These are phyloP conservation scores for Hypoxylon subgilvum DNA, from an alignment of 495 filamentous ascomycete species.

Conservation along the genomic window DNA sequence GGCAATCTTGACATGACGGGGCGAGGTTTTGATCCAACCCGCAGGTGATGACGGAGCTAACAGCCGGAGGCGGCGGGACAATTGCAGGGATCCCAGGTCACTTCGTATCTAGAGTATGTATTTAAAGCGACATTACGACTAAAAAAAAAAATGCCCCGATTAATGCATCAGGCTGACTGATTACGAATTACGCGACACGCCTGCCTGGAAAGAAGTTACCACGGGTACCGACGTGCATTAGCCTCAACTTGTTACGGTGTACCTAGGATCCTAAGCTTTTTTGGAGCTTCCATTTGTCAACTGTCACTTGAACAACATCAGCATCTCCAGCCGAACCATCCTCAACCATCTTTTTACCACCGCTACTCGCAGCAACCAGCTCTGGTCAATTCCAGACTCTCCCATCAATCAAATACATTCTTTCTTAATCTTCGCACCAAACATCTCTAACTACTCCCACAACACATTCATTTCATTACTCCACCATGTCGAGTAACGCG, in stretches of 20 bases:
- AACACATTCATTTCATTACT: conserved; percentile 4
- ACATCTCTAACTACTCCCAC: not conserved
- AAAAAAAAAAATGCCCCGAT: no score
- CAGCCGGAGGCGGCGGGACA: not conserved
- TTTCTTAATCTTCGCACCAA: not conserved
- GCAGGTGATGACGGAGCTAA: conserved; percentile 1
- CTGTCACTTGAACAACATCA: conserved; percentile 10
- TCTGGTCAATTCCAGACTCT: not conserved
- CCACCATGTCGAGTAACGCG: conserved; percentile 80
- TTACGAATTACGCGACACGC: conserved; percentile 15
- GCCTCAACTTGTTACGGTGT: conserved; percentile 10
- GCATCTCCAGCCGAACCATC: conserved; percentile 16
- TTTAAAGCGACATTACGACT: no score
- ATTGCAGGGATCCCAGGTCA: not conserved
- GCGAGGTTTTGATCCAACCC: not conserved
- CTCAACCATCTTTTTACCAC: not conserved
- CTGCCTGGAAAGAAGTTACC: conserved; percentile 10
- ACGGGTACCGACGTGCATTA: conserved; percentile 28
- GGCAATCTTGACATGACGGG: not conserved
- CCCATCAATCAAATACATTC: not conserved
- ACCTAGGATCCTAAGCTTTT: conserved; percentile 14
- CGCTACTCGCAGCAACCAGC: not conserved
- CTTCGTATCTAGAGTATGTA: no score
- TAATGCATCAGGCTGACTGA: not conserved
- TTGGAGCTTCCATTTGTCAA: conserved; percentile 14